Base-by-base conservation (phyloP, 1,139 yeast species). In the Yamadazyma siamensis region DNA sequence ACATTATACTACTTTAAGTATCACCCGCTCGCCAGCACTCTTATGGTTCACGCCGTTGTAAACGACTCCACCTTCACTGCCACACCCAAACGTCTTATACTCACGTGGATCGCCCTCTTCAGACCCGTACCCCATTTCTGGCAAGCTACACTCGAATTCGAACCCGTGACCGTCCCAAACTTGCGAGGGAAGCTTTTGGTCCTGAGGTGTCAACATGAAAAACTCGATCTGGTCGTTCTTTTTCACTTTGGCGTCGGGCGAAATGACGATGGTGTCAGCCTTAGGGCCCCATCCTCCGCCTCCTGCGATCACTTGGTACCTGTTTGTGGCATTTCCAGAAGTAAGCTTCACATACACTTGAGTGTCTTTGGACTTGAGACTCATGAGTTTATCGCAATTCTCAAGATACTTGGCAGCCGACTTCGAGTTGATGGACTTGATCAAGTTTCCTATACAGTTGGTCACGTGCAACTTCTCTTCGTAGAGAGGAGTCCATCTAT, bases 211-310 rank as follows among this genome's bases (percentile, higher is more conserved):
- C 38, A 70, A 49, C 75, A 71, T 59, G 53, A 49, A 60, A 43
- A 77, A 75, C 34, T 68, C 63, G 26, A 77, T 53, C 24, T 50
- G 46, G 47, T 72, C 75, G 10, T 80, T 80, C 13, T 49, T 51
- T 3, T 39, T 33, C 4, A 72, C 52, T 26, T 54, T 48, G 0
- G 81, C 80, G 9, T 71, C 71, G 2, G 82, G 77, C 6, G 80
- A 77, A 13, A 78, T 53, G 1, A 76, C 84, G 10, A 78, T 59
- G 49, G 77, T 72, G 25, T 71, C 67, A 0, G 82, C 75, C 34
- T 78, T 70, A 21, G 78, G 69, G 1, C 82, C 80, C 85, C 84
- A 78, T 8, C 75, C 73, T 2, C 84, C 85, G 4, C 85, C 85
- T 2, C 75, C 75, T 5, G 84, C 84, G 23, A 75, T 67, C 13